Evolutionary conservation across 352 stramenopile species (phyloP).

Genomic region (Aphanomyces astaci): DNA sequence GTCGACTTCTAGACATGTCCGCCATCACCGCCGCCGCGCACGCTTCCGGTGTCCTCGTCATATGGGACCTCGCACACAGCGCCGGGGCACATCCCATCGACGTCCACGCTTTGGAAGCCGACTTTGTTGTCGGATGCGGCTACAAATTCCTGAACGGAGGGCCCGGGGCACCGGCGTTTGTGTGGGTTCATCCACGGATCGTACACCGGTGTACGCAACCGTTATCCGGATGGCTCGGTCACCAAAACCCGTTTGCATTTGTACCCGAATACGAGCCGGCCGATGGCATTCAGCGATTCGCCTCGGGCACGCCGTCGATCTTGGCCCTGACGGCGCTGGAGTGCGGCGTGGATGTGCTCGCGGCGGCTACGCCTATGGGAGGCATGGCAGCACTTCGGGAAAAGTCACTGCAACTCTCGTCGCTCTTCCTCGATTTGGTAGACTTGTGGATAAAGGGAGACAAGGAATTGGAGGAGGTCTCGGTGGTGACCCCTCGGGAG

Average conservation of each 20-base stretch:
- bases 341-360: constrained; percentile 8
- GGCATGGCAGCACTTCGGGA: constrained; percentile 8
- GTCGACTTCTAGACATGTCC: constrained; percentile 14
- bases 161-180: constrained; percentile 8
- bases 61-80: constrained; percentile 21
- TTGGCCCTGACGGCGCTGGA: constrained; percentile 9
- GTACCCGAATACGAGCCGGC: not conserved
- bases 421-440: constrained; percentile 11
- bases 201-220: not conserved
- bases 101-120: constrained; percentile 3
- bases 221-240: constrained; percentile 11
- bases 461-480: not conserved
- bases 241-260: constrained; percentile 12
- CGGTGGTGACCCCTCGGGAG: constrained; percentile 4
- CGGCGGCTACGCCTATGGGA: not conserved
- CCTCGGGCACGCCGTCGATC: constrained; percentile 7
- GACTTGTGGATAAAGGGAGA: not conserved
- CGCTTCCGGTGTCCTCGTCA: not conserved
- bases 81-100: constrained; percentile 16
- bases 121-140: constrained; percentile 18
- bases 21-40: not conserved
- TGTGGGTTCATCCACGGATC: constrained; percentile 7
- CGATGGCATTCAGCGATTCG: constrained; percentile 7
- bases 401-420: constrained; percentile 12
- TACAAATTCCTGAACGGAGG: constrained; percentile 24